Base-by-base conservation (phyloP, 495 filamentous ascomycete genomes). In the Tuber microsphaerosporum region DNA sequence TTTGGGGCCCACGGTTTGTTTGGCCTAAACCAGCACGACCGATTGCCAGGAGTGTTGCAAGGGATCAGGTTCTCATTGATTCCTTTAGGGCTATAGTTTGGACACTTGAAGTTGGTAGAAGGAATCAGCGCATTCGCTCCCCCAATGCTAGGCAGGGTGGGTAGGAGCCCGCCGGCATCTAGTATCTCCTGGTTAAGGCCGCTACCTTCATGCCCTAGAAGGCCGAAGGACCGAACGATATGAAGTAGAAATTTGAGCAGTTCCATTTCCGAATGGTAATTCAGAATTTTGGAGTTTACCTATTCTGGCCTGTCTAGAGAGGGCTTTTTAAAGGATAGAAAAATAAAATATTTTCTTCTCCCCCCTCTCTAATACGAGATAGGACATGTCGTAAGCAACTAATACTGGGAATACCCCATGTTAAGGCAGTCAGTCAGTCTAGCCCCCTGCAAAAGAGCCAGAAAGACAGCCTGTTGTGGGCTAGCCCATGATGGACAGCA, bases 11-110 rank as follows among this genome's bases (percentile, higher is more conserved):
- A 65, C 56, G 12, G 5, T n/a, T 65, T 31, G 31, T 65, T 65
- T 31, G 56, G 56, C 56, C 31, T 31, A 31, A 65, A 65, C 56
- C 56, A 65, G 56, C 56, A 65, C n/a, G 56, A 65, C 56, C 56
- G n/a, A 31, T 65, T 6, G 3, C 16, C 5, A 14, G 56, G 56
- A 17, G 56, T 65, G 31, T 65, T 65, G 12, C 56, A 65, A 31
- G 56, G 31, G 26, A 31, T 31, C 2, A 65, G 56, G 26, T 31
- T 16, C 26, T 65, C 56, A 10, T 31, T 31, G 14, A 65, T 65
- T 17, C 56, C 56, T 12, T 6, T 5, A 6, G 56, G 56, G 3
- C 56, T 65, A 31, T 65, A 65, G 31, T 65, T 65, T 10, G 56
- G 56, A 31, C 56, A 65, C 56, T 65, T 31, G 14, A 65, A 65